Base-by-base conservation (phyloP, 139 green algal species). In the Pseudopediastrum boryanum region DNA sequence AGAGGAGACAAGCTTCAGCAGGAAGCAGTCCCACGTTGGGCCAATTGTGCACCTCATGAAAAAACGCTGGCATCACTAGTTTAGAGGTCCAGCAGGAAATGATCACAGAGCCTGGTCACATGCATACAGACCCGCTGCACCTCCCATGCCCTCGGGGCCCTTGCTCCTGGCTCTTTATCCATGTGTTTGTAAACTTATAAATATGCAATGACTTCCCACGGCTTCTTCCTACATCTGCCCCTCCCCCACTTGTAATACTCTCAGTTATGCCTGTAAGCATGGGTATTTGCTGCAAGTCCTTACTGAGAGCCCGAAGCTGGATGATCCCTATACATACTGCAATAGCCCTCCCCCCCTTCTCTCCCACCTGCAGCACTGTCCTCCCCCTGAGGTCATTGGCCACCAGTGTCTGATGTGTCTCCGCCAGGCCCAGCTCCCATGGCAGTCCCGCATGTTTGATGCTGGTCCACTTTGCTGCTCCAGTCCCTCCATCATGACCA, bases 341-440 rank as follows among this genome's bases (percentile, higher is more conserved):
- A 10, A 19, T n/a, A 19, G 10, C 56, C 13, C 46, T 13, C 36
- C 36, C 12, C 39, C 63, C 12, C 39, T 19, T 7, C 54, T 19
- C 50, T 16, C 79, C 0, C 80, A 91, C 89, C 89, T 95, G 91
- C 70, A 97, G 71, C 51, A 85, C 78, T 42, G 90, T 93, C 67
- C 95, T 86, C 4, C 95, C 94, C n/a, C 95, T 89, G 62, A 98
- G 89, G 89, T 97, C 94, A 85, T 98, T 98, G 39, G 95, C 95
- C 41, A 98, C 95, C 51, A 98, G 89, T 41, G 94, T 97, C 85
- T 97, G 95, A 85, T 98, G 95, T 13, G 94, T 93, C 86, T 98
- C 95, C 12, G 95, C 95, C 38, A 98, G 81, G 25, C 95, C 95
- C 59, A 98, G 88, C 89, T 98, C 95, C 95, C 95, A 98, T 31